Conservation (phyloP, 306 rosid genomes). For the Echinosophora koreensis region DNA sequence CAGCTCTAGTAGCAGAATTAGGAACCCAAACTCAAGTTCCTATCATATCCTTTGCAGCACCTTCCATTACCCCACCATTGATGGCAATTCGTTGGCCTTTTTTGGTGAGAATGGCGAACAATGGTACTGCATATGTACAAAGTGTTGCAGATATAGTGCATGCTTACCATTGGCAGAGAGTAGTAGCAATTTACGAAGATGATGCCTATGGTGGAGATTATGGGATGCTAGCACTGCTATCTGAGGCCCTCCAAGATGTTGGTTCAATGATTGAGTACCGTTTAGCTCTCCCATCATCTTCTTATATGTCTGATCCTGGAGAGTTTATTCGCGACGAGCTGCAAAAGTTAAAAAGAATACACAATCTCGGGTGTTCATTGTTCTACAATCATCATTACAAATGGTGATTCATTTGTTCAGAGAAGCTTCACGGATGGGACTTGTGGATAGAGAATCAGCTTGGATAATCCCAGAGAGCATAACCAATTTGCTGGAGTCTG, state of each 20-base stretch:
- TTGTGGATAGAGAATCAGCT: slow-evolving; percentile 61
- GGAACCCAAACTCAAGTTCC: slow-evolving; percentile 59
- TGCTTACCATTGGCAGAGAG: slow-evolving; percentile 57
- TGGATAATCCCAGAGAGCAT: slow-evolving; percentile 75
- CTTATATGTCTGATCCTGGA: slow-evolving; percentile 52
- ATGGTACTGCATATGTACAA: slow-evolving; percentile 46
- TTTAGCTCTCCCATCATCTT: slow-evolving; percentile 64
- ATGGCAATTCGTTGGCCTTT: slow-evolving; percentile 58
- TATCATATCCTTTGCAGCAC: slow-evolving; percentile 65
- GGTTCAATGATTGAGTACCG: slow-evolving; percentile 66
- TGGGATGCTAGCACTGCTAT: slow-evolving; percentile 58
- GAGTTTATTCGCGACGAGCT: slow-evolving; percentile 53
- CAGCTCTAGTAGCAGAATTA: slow-evolving; percentile 61
- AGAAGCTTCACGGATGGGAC: slow-evolving; percentile 66
- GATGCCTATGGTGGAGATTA: slow-evolving; percentile 56
- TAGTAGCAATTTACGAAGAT: slow-evolving; percentile 61
- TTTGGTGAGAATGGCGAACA: slow-evolving; percentile 52
- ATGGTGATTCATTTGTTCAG: slow-evolving; percentile 63
- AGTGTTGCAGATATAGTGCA: slow-evolving; percentile 64
- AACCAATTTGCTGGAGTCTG: slow-evolving; percentile 59
- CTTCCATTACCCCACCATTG: slow-evolving; percentile 55
- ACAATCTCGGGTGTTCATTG: slow-evolving; percentile 70
- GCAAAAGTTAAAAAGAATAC: slow-evolving; percentile 48
- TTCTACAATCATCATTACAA: slow-evolving; percentile 62
- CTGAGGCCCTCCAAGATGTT: slow-evolving; percentile 65